Evolutionary conservation across 306 rosid genomes (phyloP).

Genomic region (Fagus crenata): DNA sequence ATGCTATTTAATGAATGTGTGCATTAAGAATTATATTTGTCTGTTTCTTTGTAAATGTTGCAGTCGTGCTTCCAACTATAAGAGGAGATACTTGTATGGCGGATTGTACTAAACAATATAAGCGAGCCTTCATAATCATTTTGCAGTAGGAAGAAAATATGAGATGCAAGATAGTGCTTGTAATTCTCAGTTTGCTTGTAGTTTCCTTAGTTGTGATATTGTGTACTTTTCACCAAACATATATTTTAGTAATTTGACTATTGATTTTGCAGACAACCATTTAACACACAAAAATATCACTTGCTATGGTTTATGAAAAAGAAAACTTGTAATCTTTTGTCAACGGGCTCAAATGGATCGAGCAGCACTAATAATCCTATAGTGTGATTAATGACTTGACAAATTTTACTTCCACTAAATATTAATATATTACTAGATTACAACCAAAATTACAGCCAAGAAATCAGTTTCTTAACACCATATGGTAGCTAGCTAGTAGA

Average conservation of each 20-base stretch:
- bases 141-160: not conserved
- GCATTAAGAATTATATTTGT: not conserved
- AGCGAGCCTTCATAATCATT: not conserved
- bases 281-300: not conserved
- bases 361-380: not conserved
- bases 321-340: too few relatives aligned
- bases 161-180: not conserved
- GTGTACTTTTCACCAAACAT: not conserved
- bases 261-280: not conserved
- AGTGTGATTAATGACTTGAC: not conserved
- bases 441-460: not conserved
- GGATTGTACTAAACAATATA: not conserved
- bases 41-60: not conserved
- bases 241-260: not conserved
- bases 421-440: not conserved
- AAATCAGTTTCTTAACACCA: too few relatives aligned
- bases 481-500: too few relatives aligned
- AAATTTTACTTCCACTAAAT: not conserved
- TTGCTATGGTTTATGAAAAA: too few relatives aligned
- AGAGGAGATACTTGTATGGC: not conserved
- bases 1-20: too few relatives aligned
- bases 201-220: not conserved
- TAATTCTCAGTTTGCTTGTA: not conserved
- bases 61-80: not conserved
- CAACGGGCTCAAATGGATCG: too few relatives aligned